These are phyloP conservation scores for Solanum pinnatisectum DNA, from an alignment of 257 asterid species.

Conservation along the genomic window DNA sequence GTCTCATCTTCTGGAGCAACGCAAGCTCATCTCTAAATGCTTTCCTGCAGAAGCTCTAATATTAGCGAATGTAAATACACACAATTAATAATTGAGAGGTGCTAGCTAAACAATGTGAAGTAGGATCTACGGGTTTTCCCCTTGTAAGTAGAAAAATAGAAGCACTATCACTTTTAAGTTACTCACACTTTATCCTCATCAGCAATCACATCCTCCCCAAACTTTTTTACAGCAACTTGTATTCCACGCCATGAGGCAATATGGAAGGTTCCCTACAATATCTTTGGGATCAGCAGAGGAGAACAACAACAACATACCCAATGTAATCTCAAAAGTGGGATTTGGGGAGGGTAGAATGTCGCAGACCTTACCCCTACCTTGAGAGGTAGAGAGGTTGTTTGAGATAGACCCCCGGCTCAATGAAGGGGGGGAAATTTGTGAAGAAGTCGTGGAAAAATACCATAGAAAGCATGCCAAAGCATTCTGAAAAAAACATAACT, in stretches of 20 bases:
- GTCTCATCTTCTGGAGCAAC: slow-evolving; percentile 83
- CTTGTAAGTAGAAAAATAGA: neutral
- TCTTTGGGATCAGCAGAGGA: neutral
- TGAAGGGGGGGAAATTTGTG: too few relatives aligned
- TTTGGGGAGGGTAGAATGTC: neutral
- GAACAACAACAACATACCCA: neutral
- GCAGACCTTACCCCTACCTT: neutral
- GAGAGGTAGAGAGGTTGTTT: neutral
- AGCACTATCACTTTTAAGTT: neutral
- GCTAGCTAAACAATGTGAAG: neutral
- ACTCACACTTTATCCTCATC: slow-evolving; percentile 87
- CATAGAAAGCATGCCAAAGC: neutral
- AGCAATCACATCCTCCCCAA: slow-evolving; percentile 60
- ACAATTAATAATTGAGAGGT: neutral
- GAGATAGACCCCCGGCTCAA: too few relatives aligned
- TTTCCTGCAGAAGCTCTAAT: slow-evolving; percentile 29
- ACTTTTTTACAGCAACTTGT: slow-evolving; percentile 79
- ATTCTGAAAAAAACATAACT: neutral
- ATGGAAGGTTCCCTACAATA: slow-evolving; percentile 63
- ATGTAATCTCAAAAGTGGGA: neutral
- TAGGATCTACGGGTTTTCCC: neutral
- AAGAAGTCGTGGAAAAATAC: neutral
- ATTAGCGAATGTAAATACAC: neutral
- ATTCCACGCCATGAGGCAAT: slow-evolving; percentile 87
- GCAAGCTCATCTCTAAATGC: slow-evolving; percentile 89